phyloP scores from a whole-genome alignment of 129 eudicot genomes.

The Dittrichia graveolens region DNA sequence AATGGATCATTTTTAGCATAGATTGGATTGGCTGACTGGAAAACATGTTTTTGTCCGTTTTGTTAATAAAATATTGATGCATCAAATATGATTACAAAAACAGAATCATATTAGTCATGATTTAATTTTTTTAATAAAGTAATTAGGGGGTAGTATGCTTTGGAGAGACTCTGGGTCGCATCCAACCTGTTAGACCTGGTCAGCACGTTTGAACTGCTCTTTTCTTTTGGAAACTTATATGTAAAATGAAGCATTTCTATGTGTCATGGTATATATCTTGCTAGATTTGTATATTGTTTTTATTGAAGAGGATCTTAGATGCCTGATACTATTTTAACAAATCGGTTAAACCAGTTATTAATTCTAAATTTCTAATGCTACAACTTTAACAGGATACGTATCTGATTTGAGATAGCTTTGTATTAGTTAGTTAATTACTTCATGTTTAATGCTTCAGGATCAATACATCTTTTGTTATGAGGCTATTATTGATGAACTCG shows the following conservation, averaged over 20 bases:
- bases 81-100: neutral
- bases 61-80: neutral
- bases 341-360: neutral
- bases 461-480: slow-evolving; percentile 74
- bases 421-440: neutral
- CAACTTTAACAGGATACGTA: too few species aligned
- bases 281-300: neutral
- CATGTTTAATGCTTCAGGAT: slow-evolving; percentile 50
- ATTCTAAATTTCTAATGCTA: neutral
- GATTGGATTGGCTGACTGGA: neutral
- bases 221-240: neutral
- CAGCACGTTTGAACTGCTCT: neutral
- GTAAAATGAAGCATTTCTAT: neutral
- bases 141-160: neutral
- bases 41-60: neutral
- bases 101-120: neutral
- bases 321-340: neutral
- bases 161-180: neutral
- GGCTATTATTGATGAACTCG: slow-evolving; percentile 79
- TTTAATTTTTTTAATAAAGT: neutral
- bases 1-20: neutral
- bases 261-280: neutral
- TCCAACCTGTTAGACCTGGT: neutral
- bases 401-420: neutral
- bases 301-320: neutral